Evolutionary conservation across 257 asterid genomes (phyloP), one percentile per base, ranked within the genome.

Genomic region (Scutellaria baicalensis): DNA sequence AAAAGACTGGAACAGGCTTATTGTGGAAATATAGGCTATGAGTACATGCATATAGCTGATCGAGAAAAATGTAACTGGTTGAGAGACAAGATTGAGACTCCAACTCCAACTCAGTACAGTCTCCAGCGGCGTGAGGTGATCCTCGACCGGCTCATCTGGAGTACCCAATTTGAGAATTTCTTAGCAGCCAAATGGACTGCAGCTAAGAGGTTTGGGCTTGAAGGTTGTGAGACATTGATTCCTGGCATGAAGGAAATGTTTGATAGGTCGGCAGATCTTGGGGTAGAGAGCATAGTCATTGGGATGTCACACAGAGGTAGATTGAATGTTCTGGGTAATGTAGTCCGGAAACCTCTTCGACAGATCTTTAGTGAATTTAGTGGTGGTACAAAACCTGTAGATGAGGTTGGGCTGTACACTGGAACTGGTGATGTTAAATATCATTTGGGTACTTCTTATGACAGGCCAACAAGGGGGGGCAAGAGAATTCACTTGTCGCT

Each of bases 241-340:
- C 96, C 98, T 70, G 98, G 98, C 66, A 92, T 92, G 98, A 92
- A 92, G 85, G 98, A 92, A 84, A 92, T 92, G 98, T 92, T 92
- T 62, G 98, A 92, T 73, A 92, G 96, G 79, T 78, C 97, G 57
- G 93, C 97, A 39, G 97, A 92, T 83, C 92, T 89, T 70, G 97
- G 97, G 64, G 97, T 92, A 13, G 95, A 92, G 88, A 92, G 89
- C 84, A 89, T 92, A 49, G 97, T 92, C 42, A 87, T 89, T 77
- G 97, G 97, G 76, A 92, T 92, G 97, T 86, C 97, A 1, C 97
- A 92, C 65, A 86, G 97, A 82, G 97, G 97, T 68, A 86, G 98
- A 70, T 80, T 92, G 77, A 92, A 92, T 74, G 95, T 92, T 68
- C 76, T 89, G 71, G 95, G 94, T 38, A 92, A 92, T 77, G 98